Conservation (phyloP, 306 rosid species). For the Cucurbita maxima region DNA sequence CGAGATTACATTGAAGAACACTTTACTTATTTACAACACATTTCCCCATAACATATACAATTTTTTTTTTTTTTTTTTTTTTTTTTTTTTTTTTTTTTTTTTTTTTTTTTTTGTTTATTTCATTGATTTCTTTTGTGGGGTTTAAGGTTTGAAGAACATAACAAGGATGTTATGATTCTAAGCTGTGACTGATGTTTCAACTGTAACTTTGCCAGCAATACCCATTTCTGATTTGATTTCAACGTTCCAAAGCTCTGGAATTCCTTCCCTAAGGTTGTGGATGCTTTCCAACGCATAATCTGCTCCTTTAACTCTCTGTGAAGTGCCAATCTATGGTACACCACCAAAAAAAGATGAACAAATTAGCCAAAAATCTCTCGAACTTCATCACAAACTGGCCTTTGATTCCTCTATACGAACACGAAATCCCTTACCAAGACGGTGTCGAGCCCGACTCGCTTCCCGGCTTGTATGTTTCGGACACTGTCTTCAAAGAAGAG, state of each 20-base stretch:
- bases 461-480: conserved; percentile 81
- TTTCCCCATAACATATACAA: not conserved
- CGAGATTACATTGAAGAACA: no score
- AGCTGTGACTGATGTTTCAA: conserved; percentile 83
- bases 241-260: conserved; percentile 76
- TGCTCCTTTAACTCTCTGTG: conserved; percentile 79
- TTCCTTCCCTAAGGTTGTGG: conserved; percentile 84
- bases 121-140: not conserved
- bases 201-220: conserved; percentile 52
- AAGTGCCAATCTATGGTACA: conserved; percentile 50
- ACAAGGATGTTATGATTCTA: conserved; percentile 8
- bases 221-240: conserved; percentile 52
- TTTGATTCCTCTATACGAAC: not conserved
- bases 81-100: not conserved
- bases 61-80: not conserved
- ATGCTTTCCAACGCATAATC: conserved; percentile 90
- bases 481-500: conserved; percentile 91
- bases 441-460: conserved; percentile 68
- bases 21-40: conserved; percentile 7
- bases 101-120: not conserved
- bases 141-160: not conserved
- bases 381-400: not conserved
- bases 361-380: not conserved
- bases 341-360: not conserved
- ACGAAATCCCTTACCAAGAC: conserved; percentile 49